phyloP scores from a whole-genome alignment of 495 filamentous ascomycete genomes.

The Ascobolus immersus region DNA sequence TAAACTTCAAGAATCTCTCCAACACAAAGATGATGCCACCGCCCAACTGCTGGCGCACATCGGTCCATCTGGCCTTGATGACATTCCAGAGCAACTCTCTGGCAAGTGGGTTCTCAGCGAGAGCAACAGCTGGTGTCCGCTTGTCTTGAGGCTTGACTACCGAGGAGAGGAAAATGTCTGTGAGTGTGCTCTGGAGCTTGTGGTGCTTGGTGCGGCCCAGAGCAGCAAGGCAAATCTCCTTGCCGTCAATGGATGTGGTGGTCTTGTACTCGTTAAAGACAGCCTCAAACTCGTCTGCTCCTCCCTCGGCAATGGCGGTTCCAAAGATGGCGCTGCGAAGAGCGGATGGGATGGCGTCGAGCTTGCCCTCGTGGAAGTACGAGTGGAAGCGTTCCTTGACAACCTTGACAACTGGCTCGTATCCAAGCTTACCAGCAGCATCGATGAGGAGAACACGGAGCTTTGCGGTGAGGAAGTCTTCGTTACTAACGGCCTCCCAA shows the following conservation, averaged over 20 bases:
- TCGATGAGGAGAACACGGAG: conserved; percentile 55
- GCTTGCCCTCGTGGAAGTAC: conserved; percentile 39
- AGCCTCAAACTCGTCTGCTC: conserved; percentile 37
- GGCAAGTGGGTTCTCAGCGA: conserved; percentile 44
- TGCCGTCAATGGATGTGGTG: conserved; percentile 66
- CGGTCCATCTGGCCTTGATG: conserved; percentile 52
- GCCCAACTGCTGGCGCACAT: conserved; percentile 39
- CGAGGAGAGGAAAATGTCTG: conserved; percentile 60
- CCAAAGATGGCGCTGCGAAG: conserved; percentile 58
- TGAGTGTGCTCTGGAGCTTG: conserved; percentile 39
- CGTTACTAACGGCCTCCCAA: conserved; percentile 50
- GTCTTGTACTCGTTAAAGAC: conserved; percentile 60
- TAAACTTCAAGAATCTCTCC: conserved; percentile 59
- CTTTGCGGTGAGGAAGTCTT: conserved; percentile 59
- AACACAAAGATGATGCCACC: conserved; percentile 64
- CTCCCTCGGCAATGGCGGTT: conserved; percentile 43
- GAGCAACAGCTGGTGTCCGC: conserved; percentile 46
- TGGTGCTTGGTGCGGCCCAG: conserved; percentile 49
- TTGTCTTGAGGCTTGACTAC: conserved; percentile 57
- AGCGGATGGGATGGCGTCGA: conserved; percentile 51
- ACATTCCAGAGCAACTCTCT: conserved; percentile 58
- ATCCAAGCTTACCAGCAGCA: conserved; percentile 58
- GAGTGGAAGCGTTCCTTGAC: conserved; percentile 49
- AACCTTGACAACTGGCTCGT: conserved; percentile 40
- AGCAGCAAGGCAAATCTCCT: conserved; percentile 54